Evolutionary conservation across 75 land plant species (phyloP).

Genomic region (Selaginella tamariscina): DNA sequence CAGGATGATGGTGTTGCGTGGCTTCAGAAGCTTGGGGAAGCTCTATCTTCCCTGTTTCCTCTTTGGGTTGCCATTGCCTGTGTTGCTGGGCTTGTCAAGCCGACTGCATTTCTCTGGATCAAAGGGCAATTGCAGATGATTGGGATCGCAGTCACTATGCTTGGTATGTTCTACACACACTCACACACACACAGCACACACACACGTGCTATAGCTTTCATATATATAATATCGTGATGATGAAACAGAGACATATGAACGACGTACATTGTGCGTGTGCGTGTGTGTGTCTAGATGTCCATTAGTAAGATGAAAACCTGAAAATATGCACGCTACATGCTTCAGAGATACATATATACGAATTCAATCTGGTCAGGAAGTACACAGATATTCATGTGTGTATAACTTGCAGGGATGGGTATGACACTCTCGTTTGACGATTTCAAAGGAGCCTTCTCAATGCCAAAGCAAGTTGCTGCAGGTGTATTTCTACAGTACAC

Average conservation of each 20-base stretch:
- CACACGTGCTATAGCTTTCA: no score
- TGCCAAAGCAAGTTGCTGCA: constrained; percentile 63
- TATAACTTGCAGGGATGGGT: constrained; percentile 51
- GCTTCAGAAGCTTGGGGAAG: constrained; percentile 29
- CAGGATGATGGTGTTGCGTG: constrained; percentile 8
- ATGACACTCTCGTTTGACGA: constrained; percentile 88
- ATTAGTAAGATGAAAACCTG: no score
- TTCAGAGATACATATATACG: no score
- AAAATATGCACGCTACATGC: no score
- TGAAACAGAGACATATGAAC: no score
- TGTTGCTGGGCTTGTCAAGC: constrained; percentile 36
- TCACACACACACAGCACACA: no score
- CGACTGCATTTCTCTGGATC: constrained; percentile 50
- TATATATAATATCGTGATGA: no score
- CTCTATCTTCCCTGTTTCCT: constrained; percentile 64
- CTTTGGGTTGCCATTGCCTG: constrained; percentile 68
- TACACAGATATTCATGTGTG: no score
- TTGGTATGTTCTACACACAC: constrained; percentile 25
- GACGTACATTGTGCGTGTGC: no score
- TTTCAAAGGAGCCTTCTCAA: constrained; percentile 53
- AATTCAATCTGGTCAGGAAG: no score
- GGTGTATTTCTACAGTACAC: constrained; percentile 82
- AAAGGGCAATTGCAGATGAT: constrained; percentile 40
- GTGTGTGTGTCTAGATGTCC: no score
- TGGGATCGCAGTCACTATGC: constrained; percentile 69